Evolutionary conservation across 495 filamentous ascomycete genomes (phyloP).

Genomic region (Cercophora samala): DNA sequence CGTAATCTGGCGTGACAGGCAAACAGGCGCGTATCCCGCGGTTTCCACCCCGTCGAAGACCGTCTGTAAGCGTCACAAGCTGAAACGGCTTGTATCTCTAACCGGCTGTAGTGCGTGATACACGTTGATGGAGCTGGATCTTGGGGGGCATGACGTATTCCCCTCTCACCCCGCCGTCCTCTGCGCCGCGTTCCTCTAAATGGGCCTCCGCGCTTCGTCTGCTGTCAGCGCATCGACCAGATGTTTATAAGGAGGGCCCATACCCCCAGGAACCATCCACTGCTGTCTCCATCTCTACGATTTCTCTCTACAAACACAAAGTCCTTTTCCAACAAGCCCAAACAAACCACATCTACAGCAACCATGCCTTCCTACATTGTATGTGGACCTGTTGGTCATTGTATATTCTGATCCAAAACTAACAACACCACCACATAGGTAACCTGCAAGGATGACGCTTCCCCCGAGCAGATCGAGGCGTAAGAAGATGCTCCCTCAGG

Average conservation of each 20-base stretch:
- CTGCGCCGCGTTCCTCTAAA: slow-evolving; percentile 2
- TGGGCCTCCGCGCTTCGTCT: background rate
- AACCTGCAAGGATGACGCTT: slow-evolving; percentile 67
- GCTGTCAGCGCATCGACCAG: background rate
- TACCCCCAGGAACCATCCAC: background rate
- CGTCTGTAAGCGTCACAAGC: slow-evolving; percentile 1
- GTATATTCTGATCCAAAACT: slow-evolving; percentile 3
- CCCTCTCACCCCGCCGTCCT: slow-evolving; percentile 10
- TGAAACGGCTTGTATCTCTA: slow-evolving; percentile 4
- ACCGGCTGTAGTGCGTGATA: slow-evolving; percentile 1
- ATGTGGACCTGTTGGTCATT: slow-evolving; percentile 27
- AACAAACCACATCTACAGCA: slow-evolving; percentile 1
- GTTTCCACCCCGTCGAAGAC: background rate
- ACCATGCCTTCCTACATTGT: slow-evolving; percentile 65
- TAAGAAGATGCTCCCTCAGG: slow-evolving; percentile 33
- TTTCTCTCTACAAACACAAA: background rate
- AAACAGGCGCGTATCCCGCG: slow-evolving; percentile 6
- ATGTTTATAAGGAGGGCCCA: background rate
- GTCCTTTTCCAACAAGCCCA: background rate
- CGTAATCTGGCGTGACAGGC: slow-evolving; percentile 7
- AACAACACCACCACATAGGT: slow-evolving; percentile 51
- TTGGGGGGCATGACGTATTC: slow-evolving; percentile 8
- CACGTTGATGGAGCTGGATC: background rate
- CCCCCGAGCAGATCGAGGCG: slow-evolving; percentile 60
- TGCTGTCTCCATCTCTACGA: background rate